phyloP scores from a whole-genome alignment of 805 yeast species.

The Saccharomycopsis fibuligera region DNA sequence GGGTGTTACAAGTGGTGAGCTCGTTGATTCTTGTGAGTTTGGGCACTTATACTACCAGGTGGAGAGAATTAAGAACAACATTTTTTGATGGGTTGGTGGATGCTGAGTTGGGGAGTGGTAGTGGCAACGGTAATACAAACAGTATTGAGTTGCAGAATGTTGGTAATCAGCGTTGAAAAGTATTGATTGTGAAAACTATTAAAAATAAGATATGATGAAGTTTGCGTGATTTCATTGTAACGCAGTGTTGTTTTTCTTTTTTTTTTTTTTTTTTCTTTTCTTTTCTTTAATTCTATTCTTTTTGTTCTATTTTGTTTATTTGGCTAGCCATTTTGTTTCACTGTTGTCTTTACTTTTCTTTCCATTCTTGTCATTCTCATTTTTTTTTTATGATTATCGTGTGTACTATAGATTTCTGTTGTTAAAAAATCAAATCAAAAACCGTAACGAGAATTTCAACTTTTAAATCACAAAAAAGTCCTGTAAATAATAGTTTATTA shows the following conservation, averaged over 20 bases:
- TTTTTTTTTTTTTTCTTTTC: background rate
- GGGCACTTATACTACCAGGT: slow-evolving; percentile 86
- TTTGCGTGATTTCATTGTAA: background rate
- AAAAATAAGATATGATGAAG: background rate
- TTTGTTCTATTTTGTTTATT: no score
- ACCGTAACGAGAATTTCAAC: background rate
- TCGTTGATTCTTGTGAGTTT: slow-evolving; percentile 63
- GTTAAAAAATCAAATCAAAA: background rate
- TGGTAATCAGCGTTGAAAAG: no score
- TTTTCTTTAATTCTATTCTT: no score
- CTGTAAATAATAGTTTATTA: background rate
- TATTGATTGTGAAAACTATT: no score
- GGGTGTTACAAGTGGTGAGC: slow-evolving; percentile 69
- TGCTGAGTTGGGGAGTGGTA: slow-evolving; percentile 38
- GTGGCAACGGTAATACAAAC: background rate
- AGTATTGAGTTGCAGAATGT: slow-evolving; percentile 1
- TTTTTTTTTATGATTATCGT: background rate
- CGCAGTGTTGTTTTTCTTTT: background rate
- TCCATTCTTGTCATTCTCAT: background rate
- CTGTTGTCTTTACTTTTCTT: background rate
- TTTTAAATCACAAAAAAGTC: background rate
- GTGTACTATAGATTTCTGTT: background rate
- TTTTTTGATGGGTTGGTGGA: slow-evolving; percentile 82
- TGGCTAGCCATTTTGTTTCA: background rate
- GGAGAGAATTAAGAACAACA: slow-evolving; percentile 85